These are phyloP conservation scores for Tinospora cordifolia DNA, from an alignment of 164 flowering plant species.

Conservation along the genomic window DNA sequence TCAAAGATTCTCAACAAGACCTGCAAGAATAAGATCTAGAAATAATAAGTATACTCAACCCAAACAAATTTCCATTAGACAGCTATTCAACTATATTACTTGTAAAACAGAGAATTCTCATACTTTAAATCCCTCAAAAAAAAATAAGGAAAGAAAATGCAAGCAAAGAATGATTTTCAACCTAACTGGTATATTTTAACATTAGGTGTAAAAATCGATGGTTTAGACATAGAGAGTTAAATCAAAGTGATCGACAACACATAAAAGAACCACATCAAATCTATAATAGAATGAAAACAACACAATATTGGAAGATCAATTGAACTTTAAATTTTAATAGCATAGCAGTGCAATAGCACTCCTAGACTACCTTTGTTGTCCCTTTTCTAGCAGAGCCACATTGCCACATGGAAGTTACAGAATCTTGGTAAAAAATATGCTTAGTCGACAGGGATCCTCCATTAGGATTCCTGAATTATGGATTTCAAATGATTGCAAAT, in stretches of 20 bases:
- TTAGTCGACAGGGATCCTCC: constrained; percentile 1
- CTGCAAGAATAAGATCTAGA: constrained; percentile 1
- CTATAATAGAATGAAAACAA: neutral
- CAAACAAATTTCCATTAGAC: neutral
- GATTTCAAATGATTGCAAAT: constrained; percentile 29
- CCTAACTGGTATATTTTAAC: no score
- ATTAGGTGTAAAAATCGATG: neutral
- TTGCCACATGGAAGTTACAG: constrained; percentile 2
- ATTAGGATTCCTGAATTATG: constrained; percentile 24
- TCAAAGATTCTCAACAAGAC: neutral
- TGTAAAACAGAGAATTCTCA: neutral
- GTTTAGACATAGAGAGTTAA: neutral
- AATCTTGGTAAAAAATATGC: neutral
- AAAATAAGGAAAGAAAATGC: no score
- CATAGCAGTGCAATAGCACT: neutral
- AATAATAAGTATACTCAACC: neutral
- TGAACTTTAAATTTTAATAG: neutral
- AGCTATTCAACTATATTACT: neutral
- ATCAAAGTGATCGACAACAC: neutral
- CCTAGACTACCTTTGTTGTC: constrained; percentile 11
- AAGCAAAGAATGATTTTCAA: no score
- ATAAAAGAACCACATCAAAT: neutral
- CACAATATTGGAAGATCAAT: neutral
- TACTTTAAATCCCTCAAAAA: no score
- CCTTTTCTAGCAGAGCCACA: neutral